Percentiles rank a stretch among this genome's conserved stretches.
These are phyloP conservation scores for Clavariopsis aquatica DNA, from an alignment of 495 filamentous ascomycete species.

Conservation along the genomic window DNA sequence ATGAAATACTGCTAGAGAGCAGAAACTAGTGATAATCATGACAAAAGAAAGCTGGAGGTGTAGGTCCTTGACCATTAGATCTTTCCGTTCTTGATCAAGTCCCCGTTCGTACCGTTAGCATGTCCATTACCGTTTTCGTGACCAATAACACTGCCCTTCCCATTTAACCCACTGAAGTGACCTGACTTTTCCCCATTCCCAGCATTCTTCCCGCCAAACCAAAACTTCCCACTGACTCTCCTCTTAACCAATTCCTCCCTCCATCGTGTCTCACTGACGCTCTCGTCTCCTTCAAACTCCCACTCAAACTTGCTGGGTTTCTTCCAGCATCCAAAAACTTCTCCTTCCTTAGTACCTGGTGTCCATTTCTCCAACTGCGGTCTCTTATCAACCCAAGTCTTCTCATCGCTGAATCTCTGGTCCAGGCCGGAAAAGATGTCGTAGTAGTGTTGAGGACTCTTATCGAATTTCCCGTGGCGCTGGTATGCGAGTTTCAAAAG, in stretches of 20 bases:
- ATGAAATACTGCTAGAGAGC: no score
- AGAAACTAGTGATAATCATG: neutral
- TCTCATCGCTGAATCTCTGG: slow-evolving; percentile 9
- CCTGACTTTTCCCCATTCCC: neutral
- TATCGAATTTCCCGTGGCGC: slow-evolving; percentile 23
- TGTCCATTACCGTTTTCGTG: slow-evolving; percentile 6
- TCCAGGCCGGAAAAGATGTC: slow-evolving; percentile 26
- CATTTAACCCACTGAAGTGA: neutral
- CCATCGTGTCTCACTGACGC: slow-evolving; percentile 3
- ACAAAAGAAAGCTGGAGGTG: neutral
- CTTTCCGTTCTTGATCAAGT: slow-evolving; percentile 2
- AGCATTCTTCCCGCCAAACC: neutral
- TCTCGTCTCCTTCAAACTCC: slow-evolving; percentile 25
- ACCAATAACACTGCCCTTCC: neutral
- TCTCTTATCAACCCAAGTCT: slow-evolving; percentile 13
- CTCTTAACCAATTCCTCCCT: slow-evolving; percentile 29
- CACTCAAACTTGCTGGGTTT: slow-evolving; percentile 20
- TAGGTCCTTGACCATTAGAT: no score
- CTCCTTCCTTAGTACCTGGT: slow-evolving; percentile 24
- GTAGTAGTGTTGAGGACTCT: slow-evolving; percentile 23
- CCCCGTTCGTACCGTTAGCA: slow-evolving; percentile 4
- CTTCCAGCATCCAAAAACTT: slow-evolving; percentile 22
- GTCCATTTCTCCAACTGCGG: slow-evolving; percentile 30
- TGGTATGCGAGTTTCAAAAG: slow-evolving; percentile 28
- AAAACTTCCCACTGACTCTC: slow-evolving; percentile 26